Evolutionary conservation across 305 asterid genomes (phyloP).

Genomic region (Plantago coronopus): DNA sequence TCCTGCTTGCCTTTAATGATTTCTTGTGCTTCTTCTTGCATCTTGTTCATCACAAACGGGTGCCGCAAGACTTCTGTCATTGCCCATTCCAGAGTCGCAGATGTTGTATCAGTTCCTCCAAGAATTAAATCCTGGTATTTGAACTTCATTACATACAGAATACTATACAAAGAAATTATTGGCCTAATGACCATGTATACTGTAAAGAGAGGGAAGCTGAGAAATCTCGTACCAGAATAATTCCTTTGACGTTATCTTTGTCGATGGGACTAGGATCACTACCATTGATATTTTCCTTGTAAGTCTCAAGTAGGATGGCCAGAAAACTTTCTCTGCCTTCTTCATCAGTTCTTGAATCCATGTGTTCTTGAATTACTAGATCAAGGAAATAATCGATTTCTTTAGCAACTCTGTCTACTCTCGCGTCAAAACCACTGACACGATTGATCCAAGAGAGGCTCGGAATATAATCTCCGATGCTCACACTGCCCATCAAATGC

Average conservation of each 20-base stretch:
- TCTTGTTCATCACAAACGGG: constrained; percentile 27
- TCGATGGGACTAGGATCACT: constrained; percentile 12
- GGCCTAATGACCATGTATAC: background rate
- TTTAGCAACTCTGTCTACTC: constrained; percentile 20
- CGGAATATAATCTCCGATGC: constrained; percentile 27
- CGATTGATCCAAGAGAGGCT: constrained; percentile 28
- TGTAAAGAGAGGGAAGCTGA: too few species aligned
- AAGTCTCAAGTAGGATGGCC: constrained; percentile 27
- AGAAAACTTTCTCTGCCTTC: constrained; percentile 21
- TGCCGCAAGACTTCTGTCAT: constrained; percentile 35
- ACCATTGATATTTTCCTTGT: constrained; percentile 17
- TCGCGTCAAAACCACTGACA: constrained; percentile 25
- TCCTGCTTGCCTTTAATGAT: background rate
- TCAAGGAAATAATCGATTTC: constrained; percentile 26
- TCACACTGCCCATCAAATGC: constrained; percentile 23
- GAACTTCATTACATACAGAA: background rate
- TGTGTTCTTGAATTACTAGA: constrained; percentile 22
- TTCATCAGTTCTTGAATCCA: background rate
- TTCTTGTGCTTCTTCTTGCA: constrained; percentile 29
- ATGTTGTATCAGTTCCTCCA: constrained; percentile 39
- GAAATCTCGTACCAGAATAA: constrained; percentile 20
- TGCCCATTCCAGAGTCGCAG: constrained; percentile 29
- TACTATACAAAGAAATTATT: too few species aligned
- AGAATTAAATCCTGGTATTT: constrained; percentile 32
- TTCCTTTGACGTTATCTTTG: constrained; percentile 25